A percentile compares a stretch with the other conserved stretches of the same genome.
Conservation (phyloP, 2,329 filamentous ascomycete species). For the Ophiocordyceps camponoti-saundersi region DNA sequence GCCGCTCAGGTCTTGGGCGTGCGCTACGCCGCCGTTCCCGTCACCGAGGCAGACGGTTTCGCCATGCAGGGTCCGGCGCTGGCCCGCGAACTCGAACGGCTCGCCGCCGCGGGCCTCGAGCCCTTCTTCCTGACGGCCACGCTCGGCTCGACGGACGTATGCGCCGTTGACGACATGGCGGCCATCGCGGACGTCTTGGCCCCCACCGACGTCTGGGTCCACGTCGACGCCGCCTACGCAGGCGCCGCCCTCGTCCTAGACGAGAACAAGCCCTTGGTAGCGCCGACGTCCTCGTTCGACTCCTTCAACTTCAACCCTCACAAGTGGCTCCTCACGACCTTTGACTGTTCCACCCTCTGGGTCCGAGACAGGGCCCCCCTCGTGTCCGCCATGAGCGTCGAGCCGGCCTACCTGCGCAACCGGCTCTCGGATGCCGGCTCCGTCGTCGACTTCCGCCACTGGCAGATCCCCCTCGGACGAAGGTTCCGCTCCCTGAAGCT, state of each 20-base stretch:
- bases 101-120: constrained; percentile 51
- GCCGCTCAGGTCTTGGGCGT: constrained; percentile 74
- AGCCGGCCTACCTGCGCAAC: constrained; percentile 69
- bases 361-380: constrained; percentile 60
- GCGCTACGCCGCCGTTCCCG: constrained; percentile 55
- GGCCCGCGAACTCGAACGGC: constrained; percentile 42
- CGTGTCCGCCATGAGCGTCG: constrained; percentile 63
- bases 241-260: constrained; percentile 70
- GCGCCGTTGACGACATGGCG: constrained; percentile 67
- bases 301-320: constrained; percentile 94
- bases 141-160: constrained; percentile 75
- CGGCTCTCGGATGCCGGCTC: constrained; percentile 62
- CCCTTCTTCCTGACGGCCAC: constrained; percentile 80
- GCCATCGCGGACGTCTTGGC: constrained; percentile 40
- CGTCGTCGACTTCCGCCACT: constrained; percentile 91
- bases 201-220: constrained; percentile 61
- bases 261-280: constrained; percentile 56
- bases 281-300: constrained; percentile 50
- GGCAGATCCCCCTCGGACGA: constrained; percentile 86
- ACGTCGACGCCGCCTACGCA: constrained; percentile 87
- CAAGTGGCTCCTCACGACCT: constrained; percentile 93
- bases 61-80: constrained; percentile 52
- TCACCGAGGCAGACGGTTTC: constrained; percentile 45
- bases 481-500: constrained; percentile 82
- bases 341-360: constrained; percentile 70